Percentiles rank a stretch among this genome's conserved stretches.
These are phyloP conservation scores for Naganishia kalamii DNA, from an alignment of 768 basidiomycete genomes.

Conservation along the genomic window DNA sequence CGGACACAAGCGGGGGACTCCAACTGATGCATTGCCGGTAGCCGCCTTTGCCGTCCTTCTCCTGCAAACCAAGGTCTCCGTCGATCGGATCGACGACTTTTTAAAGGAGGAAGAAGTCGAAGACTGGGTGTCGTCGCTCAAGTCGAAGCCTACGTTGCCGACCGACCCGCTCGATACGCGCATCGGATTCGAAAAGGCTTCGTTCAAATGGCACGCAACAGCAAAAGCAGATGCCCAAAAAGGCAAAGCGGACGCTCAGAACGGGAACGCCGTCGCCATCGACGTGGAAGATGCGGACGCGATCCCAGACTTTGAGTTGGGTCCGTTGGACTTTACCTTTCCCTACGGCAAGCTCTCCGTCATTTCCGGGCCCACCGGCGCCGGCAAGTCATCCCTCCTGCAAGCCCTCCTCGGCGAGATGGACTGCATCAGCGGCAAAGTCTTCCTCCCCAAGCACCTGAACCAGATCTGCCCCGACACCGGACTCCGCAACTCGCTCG, in stretches of 20 bases:
- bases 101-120: conserved; percentile 69
- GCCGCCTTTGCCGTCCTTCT: conserved; percentile 65
- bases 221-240: conserved; percentile 51
- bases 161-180: conserved; percentile 45
- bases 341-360: conserved; percentile 66
- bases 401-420: conserved; percentile 49
- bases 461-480: conserved; percentile 47
- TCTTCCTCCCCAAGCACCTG: conserved; percentile 62
- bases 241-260: conserved; percentile 27
- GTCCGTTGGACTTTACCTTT: conserved; percentile 63
- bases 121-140: conserved; percentile 62
- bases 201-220: conserved; percentile 55
- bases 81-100: conserved; percentile 63
- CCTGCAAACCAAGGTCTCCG: conserved; percentile 61
- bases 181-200: conserved; percentile 58
- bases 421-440: conserved; percentile 50
- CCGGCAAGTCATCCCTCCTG: conserved; percentile 73
- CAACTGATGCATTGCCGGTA: conserved; percentile 4
- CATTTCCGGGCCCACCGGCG: conserved; percentile 67
- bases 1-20: not conserved
- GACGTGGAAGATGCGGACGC: not conserved
- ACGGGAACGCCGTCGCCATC: not conserved
- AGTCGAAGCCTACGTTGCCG: conserved; percentile 38
- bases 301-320: conserved; percentile 55
- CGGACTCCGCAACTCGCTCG: conserved; percentile 52